Conservation (phyloP, 305 asterid genomes). For the Fraxinus ornus region DNA sequence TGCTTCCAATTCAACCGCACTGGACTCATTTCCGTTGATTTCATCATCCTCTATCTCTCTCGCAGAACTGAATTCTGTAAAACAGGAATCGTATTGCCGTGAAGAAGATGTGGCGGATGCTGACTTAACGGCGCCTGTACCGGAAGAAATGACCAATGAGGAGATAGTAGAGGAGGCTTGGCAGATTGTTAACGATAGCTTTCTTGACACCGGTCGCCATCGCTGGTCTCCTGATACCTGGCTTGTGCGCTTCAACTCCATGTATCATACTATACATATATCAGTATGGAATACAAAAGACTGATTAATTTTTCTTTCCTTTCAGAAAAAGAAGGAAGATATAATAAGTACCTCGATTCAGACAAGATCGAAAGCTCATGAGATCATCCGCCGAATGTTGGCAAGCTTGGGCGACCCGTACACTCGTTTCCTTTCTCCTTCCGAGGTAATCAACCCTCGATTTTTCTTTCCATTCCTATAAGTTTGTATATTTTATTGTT, state of each 20-base stretch:
- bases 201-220: conserved; percentile 57
- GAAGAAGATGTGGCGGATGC: conserved; percentile 41
- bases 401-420: conserved; percentile 85
- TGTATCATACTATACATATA: neutral
- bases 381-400: conserved; percentile 73
- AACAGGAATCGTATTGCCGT: conserved; percentile 42
- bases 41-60: conserved; percentile 10
- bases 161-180: conserved; percentile 93
- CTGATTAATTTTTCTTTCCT: conserved; percentile 20
- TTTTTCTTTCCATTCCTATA: neutral
- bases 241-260: conserved; percentile 47
- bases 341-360: conserved; percentile 56
- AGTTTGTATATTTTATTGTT: neutral
- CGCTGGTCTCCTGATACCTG: conserved; percentile 85
- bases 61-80: conserved; percentile 21
- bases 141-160: conserved; percentile 56
- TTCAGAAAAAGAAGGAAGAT: conserved; percentile 80
- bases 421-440: conserved; percentile 84
- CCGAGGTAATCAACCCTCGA: conserved; percentile 53
- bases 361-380: conserved; percentile 82
- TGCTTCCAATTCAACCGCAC: conserved; percentile 43
- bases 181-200: conserved; percentile 88
- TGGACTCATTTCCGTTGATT: conserved; percentile 25
- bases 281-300: neutral
- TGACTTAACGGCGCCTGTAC: conserved; percentile 18